phyloP scores from a whole-genome alignment of 768 basidiomycete genomes.

The Naganishia vaughanmartiniae region DNA sequence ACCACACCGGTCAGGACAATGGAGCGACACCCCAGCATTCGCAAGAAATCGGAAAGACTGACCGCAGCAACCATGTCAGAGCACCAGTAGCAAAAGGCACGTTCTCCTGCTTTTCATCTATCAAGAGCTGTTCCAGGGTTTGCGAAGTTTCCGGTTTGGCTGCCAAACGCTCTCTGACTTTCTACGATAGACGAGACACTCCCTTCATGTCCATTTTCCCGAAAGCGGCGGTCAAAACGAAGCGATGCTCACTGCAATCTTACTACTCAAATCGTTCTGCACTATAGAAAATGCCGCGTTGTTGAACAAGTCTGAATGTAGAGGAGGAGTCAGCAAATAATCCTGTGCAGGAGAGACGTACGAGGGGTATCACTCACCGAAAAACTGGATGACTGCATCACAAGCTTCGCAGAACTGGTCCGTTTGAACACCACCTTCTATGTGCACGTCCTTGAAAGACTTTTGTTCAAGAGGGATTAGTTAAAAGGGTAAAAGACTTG shows the following conservation, averaged over 20 bases:
- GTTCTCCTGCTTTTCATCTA: constrained; percentile 79
- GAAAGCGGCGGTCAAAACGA: not conserved
- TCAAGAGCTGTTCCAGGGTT: constrained; percentile 79
- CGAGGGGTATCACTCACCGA: constrained; percentile 54
- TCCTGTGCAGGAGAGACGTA: not conserved
- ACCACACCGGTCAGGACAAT: not conserved
- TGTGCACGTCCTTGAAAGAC: constrained; percentile 89
- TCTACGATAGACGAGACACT: constrained; percentile 50
- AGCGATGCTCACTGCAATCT: constrained; percentile 60
- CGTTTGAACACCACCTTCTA: constrained; percentile 84
- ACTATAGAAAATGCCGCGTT: constrained; percentile 79
- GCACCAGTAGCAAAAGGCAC: constrained; percentile 84
- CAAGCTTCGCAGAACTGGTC: constrained; percentile 81
- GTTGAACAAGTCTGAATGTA: constrained; percentile 63
- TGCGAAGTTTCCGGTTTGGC: constrained; percentile 63
- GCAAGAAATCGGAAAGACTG: not conserved
- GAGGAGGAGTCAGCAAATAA: not conserved
- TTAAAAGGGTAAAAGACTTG: not conserved
- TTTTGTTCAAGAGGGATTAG: constrained; percentile 46
- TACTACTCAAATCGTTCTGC: constrained; percentile 80
- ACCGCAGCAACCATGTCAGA: constrained; percentile 79
- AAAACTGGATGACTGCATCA: constrained; percentile 80
- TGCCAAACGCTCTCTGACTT: constrained; percentile 78
- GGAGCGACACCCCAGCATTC: not conserved
- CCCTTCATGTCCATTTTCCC: not conserved